A percentile compares a stretch with the other conserved stretches of the same genome.
Conservation (phyloP, 331 rosid genomes). For the Saraca asoca region DNA sequence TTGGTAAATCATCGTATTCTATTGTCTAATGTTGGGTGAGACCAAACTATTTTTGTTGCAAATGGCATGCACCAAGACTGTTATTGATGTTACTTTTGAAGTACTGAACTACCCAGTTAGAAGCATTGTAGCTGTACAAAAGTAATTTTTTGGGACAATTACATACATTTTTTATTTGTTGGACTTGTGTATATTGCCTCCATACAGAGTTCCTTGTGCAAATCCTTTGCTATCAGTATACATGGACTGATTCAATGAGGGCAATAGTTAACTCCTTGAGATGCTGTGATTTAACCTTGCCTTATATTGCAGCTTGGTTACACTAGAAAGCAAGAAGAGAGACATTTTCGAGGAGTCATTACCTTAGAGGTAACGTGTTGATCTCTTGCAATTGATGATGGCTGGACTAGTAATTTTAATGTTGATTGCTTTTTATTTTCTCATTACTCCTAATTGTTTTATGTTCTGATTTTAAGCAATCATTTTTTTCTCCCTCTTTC, state of each 20-base stretch:
- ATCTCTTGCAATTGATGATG: conserved; percentile 24
- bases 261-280: conserved; percentile 1
- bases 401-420: conserved; percentile 20
- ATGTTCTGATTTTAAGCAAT: no score
- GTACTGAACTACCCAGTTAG: conserved; percentile 12
- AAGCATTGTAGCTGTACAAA: conserved; percentile 21
- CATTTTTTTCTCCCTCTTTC: no score
- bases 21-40: conserved; percentile 16
- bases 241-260: conserved; percentile 14
- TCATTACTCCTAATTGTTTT: neutral
- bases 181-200: conserved; percentile 20
- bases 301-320: conserved; percentile 55
- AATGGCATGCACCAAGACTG: neutral
- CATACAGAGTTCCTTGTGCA: conserved; percentile 5
- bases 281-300: conserved; percentile 23
- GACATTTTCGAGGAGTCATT: conserved; percentile 58
- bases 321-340: conserved; percentile 64
- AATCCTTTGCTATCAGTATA: neutral
- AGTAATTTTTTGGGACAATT: conserved; percentile 8
- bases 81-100: conserved; percentile 13
- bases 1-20: conserved; percentile 36
- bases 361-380: conserved; percentile 53
- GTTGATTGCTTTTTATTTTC: neutral
- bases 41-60: neutral
- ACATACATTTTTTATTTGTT: neutral